Conservation (phyloP, 2,329 filamentous ascomycete species). For the Fusarium lyarnte region DNA sequence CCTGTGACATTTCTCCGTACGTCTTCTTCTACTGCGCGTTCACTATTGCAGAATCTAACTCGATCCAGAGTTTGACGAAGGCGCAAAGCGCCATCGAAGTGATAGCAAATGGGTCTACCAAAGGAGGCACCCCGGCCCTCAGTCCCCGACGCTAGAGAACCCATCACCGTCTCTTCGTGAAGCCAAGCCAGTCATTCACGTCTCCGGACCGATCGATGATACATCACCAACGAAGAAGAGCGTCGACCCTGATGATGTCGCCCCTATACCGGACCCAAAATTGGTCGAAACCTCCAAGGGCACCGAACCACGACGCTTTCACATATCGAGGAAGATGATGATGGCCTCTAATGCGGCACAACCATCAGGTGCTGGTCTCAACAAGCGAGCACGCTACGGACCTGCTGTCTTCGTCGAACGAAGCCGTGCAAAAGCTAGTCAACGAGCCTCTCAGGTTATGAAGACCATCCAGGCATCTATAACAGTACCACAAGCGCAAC, state of each 20-base stretch:
- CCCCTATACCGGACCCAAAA: slow-evolving; percentile 18
- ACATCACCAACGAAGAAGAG: slow-evolving; percentile 19
- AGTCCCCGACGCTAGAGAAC: slow-evolving; percentile 39
- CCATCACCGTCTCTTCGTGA: slow-evolving; percentile 30
- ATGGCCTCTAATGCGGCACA: slow-evolving; percentile 39
- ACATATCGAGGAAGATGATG: slow-evolving; percentile 62
- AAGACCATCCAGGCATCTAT: slow-evolving; percentile 19
- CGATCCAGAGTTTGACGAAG: slow-evolving; percentile 60
- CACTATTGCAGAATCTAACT: slow-evolving; percentile 25
- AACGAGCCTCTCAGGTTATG: slow-evolving; percentile 32
- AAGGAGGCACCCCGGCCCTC: slow-evolving; percentile 53
- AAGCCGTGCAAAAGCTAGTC: slow-evolving; percentile 51
- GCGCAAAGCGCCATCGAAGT: slow-evolving; percentile 63
- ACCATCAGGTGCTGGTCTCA: slow-evolving; percentile 44
- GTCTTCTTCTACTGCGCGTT: slow-evolving; percentile 38
- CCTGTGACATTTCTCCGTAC: slow-evolving; percentile 66
- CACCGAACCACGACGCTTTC: slow-evolving; percentile 61
- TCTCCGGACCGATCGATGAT: slow-evolving; percentile 53
- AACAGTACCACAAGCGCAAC: background rate
- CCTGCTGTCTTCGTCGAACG: slow-evolving; percentile 67
- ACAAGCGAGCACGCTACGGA: slow-evolving; percentile 54
- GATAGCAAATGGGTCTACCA: slow-evolving; percentile 65
- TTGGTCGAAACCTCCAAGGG: slow-evolving; percentile 7
- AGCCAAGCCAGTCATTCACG: slow-evolving; percentile 58
- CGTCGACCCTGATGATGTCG: background rate